Evolutionary conservation across 2,329 filamentous ascomycete genomes (phyloP), one percentile per base, ranked within the genome.

Genomic region (Penicillium sp.): DNA sequence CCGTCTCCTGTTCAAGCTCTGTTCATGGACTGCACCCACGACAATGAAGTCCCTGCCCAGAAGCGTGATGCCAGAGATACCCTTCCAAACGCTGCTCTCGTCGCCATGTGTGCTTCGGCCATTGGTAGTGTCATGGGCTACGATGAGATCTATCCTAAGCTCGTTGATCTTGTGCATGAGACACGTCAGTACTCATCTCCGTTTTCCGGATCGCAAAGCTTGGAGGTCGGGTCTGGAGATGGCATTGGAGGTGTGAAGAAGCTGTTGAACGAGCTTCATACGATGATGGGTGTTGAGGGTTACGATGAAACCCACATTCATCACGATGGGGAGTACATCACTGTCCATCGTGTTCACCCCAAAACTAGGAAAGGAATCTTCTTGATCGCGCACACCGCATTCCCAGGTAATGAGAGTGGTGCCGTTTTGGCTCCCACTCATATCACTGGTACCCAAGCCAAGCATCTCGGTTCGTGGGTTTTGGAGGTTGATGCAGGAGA

Each of bases 21-120:
- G 1, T 96, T 99, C 74, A 97, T 97, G 91, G 95, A 99, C 70
- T 99, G 95, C 73, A 99, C 95, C 0, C 94, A 99, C 71, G 94
- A 99, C 75, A 99, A 99, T 64, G 93, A 99, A 74, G 88, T 90
- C 2, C 94, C 94, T 0, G 90, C 93, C 0, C 93, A 99, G 73
- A 96, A 96, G 73, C 84, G 95, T 38, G 92, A 96, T 70, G 92
- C 92, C 47, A 85, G 91, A 54, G 95, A 99, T 69, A 97, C 94
- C 0, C 80, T 99, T 9, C 89, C 95, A 7, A 97, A 95, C 66
- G 92, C 93, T 45, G 94, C 94, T 5, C 80, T 99, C 4, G 93
- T 97, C 34, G 88, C 87, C 67, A 96, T 99, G 92, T 99, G 95
- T 71, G 86, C 91, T 23, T 96, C 90, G 63, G 90, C 93, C 1